phyloP scores from a whole-genome alignment of 2,329 filamentous ascomycete species.

The Paecilomyces niveus region DNA sequence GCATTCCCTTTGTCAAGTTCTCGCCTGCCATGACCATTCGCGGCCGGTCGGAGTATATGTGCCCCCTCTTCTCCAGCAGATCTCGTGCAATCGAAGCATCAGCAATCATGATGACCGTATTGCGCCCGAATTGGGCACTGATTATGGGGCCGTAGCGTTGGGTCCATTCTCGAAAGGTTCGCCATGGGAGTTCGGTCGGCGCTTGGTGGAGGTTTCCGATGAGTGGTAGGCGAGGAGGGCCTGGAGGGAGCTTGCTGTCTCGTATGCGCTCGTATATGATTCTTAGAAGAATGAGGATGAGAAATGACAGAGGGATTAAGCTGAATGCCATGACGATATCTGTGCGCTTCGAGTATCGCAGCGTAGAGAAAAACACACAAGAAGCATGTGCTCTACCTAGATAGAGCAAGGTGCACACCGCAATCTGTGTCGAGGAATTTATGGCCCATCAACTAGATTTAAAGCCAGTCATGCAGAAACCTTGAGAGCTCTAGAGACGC shows the following conservation, averaged over 20 bases:
- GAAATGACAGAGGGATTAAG: background rate
- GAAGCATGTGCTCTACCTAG: too few relatives aligned
- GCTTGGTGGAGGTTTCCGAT: slow-evolving; percentile 28
- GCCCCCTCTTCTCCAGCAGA: slow-evolving; percentile 48
- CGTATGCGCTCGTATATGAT: slow-evolving; percentile 9
- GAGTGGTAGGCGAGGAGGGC: slow-evolving; percentile 20
- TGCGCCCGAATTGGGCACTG: slow-evolving; percentile 21
- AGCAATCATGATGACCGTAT: slow-evolving; percentile 35
- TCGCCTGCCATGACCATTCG: slow-evolving; percentile 45
- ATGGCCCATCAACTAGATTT: too few relatives aligned
- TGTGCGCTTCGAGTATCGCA: too few relatives aligned
- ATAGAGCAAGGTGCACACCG: too few relatives aligned
- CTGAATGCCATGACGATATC: too few relatives aligned
- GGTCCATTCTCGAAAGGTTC: slow-evolving; percentile 23
- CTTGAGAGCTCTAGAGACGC: too few relatives aligned
- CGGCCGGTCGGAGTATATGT: slow-evolving; percentile 46
- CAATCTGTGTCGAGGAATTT: too few relatives aligned
- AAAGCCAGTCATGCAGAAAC: too few relatives aligned
- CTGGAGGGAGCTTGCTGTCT: slow-evolving; percentile 16
- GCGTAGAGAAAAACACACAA: too few relatives aligned
- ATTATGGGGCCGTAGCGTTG: slow-evolving; percentile 28
- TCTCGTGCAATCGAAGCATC: slow-evolving; percentile 47
- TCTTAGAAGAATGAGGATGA: slow-evolving; percentile 3
- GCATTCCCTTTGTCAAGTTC: slow-evolving; percentile 34
- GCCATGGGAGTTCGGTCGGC: slow-evolving; percentile 14